Percentiles rank a stretch among this genome's conserved stretches.
These are phyloP conservation scores for Knufia fluminis DNA, from an alignment of 2,329 filamentous ascomycete species.

Conservation along the genomic window DNA sequence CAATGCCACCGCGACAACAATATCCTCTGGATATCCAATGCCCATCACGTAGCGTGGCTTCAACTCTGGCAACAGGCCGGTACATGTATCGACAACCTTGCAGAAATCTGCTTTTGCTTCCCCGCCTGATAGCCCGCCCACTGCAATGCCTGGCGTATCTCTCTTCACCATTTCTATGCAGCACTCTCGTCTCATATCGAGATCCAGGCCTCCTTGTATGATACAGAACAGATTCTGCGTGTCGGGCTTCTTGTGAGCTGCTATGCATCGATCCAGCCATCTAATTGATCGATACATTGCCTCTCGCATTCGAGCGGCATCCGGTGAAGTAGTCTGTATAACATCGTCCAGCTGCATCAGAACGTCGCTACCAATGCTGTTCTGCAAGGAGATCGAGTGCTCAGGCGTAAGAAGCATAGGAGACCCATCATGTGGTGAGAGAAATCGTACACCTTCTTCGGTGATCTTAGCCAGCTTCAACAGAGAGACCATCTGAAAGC, in stretches of 20 bases:
- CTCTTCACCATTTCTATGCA: constrained; percentile 77
- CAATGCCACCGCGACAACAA: constrained; percentile 84
- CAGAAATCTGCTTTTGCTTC: constrained; percentile 93
- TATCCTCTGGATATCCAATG: constrained; percentile 89
- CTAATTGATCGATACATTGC: constrained; percentile 91
- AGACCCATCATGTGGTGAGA: constrained; percentile 89
- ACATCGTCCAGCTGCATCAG: constrained; percentile 99
- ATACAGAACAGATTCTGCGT: constrained; percentile 96
- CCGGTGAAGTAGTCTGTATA: constrained; percentile 88
- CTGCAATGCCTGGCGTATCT: constrained; percentile 91
- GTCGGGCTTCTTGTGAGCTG: constrained; percentile 72
- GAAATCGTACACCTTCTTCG: constrained; percentile 88
- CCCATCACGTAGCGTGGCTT: constrained; percentile 99
- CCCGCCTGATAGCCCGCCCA: constrained; percentile 86
- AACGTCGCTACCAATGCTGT: constrained; percentile 95
- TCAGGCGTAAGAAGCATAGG: constrained; percentile 97
- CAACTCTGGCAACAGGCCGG: constrained; percentile 68
- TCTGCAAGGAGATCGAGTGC: constrained; percentile 91
- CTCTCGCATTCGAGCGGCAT: constrained; percentile 76
- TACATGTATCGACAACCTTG: constrained; percentile 79
- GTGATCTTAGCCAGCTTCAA: constrained; percentile 88
- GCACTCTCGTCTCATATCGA: constrained; percentile 76
- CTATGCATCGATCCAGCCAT: constrained; percentile 93
- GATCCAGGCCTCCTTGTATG: constrained; percentile 87
- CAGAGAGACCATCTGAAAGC: constrained; percentile 97